Conservation (phyloP, 2,329 filamentous ascomycete species). For the Paracorniculantispora psalliotae region DNA sequence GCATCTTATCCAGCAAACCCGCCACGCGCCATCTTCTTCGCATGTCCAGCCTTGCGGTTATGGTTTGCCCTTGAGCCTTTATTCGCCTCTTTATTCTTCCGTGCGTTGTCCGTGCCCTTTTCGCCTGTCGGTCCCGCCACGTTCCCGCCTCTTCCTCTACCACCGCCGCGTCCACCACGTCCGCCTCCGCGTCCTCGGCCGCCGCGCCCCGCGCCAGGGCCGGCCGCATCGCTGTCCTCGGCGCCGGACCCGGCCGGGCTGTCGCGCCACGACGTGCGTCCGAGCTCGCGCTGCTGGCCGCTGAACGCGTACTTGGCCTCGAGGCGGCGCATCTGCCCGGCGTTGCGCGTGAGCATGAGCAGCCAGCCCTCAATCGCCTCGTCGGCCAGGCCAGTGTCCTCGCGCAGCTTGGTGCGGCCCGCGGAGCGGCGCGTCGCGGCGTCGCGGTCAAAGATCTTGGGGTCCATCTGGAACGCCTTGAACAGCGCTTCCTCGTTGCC, state of each 20-base stretch:
- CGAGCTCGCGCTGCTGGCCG: constrained; percentile 61
- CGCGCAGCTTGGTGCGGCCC: constrained; percentile 58
- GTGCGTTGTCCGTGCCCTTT: constrained; percentile 65
- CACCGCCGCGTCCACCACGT: constrained; percentile 40
- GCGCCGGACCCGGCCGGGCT: constrained; percentile 49
- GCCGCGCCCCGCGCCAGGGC: constrained; percentile 33
- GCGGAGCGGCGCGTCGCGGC: constrained; percentile 62
- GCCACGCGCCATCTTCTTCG: constrained; percentile 59
- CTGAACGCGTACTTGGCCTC: constrained; percentile 66
- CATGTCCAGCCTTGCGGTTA: constrained; percentile 68
- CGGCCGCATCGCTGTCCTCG: constrained; percentile 51
- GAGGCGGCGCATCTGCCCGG: constrained; percentile 61
- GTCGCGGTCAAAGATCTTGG: constrained; percentile 66
- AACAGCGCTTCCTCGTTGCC: constrained; percentile 69
- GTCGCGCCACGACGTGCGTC: constrained; percentile 60
- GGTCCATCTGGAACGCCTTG: constrained; percentile 60
- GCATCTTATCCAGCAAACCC: constrained; percentile 26
- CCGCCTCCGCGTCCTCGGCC: constrained; percentile 44
- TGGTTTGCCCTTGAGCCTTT: constrained; percentile 83
- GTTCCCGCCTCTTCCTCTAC: constrained; percentile 50
- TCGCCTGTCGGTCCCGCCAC: constrained; percentile 62
- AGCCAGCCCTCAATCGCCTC: constrained; percentile 94
- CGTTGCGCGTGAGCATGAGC: constrained; percentile 73
- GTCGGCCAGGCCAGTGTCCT: constrained; percentile 83
- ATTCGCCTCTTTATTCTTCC: constrained; percentile 73